Base-by-base conservation (phyloP, 2,329 filamentous ascomycete genomes). In the Ploettnerulaceae sp. region DNA sequence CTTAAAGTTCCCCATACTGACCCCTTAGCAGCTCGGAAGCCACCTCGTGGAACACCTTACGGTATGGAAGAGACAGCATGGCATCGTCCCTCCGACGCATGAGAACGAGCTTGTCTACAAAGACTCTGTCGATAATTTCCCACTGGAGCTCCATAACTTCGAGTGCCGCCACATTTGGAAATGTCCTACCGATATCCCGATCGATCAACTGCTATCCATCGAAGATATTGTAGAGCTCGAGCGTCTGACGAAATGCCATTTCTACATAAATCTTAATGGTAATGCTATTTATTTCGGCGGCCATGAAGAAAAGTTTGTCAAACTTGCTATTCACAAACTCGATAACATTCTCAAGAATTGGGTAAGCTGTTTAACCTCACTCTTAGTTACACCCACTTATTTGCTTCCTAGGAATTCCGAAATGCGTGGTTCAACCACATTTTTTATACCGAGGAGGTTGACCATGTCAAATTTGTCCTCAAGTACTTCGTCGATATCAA, bases 401-500 rank as follows among this genome's bases (percentile, higher is more conserved):
- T 21, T 18, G n/a, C 29, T 15, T 4, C 26, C 11, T 24, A 43
- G 22, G 17, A 34, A 17, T 35, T 41, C 34, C 42, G 9, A 25
- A 31, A 22, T 9, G 18, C 14, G 8, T 34, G 32, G 21, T 25
- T 24, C n/a, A 41, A 36, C 5, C 59, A 63, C 39, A 18, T 52
- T 3, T 59, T 61, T 22, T 62, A 61, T 36, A 53, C 41, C 3
- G 62, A 63, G 36, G 50, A 45, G 1, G 15, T 43, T 4, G 51
- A 45, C 5, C 51, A 60, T 7, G 49, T 52, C 26, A 35, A 52
- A 11, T 36, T 58, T 20, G 37, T 51, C 7, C 32, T 62, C 9
- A 56, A 48, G n/a, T 38, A 34, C 12, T 41, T 59, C 8, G 36
- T 18, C 7, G 45, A 51, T 33, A 41, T 61, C n/a, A 55, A 54